Evolutionary conservation across 441 rosid genomes (phyloP), one percentile per base, ranked within the genome.

Genomic region (Metrosideros polymorpha): DNA sequence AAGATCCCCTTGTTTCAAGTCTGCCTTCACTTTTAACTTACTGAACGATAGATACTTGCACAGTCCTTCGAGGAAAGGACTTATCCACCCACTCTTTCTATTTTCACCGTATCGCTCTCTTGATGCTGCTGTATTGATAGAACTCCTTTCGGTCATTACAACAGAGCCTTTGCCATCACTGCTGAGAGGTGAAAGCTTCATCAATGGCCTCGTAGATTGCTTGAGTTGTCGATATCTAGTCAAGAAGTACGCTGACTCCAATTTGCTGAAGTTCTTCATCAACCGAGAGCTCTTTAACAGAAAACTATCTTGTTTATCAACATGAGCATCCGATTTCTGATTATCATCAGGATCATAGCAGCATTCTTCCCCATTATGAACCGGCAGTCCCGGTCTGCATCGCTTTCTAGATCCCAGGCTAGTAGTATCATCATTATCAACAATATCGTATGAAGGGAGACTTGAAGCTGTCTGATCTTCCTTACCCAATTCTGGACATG

Each of bases 21-120:
- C 95, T 57, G 99, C 99, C 88, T 93, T 96, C 82, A 96, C 97
- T 92, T 91, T 95, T 51, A 96, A 90, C 91, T 94, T 93, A 85
- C 94, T 96, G 92, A 92, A 93, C 84, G 98, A 94, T 66, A 98
- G 89, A 86, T 95, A 96, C 90, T 92, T 98, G 97, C 99, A 96
- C 88, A 98, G 90, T 57, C 98, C 98, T 92, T 95, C 98, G 15
- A 98, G 98, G 86, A 98, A 96, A 30, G 99, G 99, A 89, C 93
- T 92, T 85, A 98, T 94, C 99, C 99, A 98, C 87, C 94, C 96
- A 54, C 92, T 92, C 86, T 90, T 91, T 86, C 90, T 93, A 84
- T 89, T 85, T 87, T 91, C 93, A 84, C 18, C 51, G 83, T 66
- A 82, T 84, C 43, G 91, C 85, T 91, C 95, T 89, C 92, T 95